Conservation (phyloP, 1,139 yeast species). For the Yamadazyma oceani region DNA sequence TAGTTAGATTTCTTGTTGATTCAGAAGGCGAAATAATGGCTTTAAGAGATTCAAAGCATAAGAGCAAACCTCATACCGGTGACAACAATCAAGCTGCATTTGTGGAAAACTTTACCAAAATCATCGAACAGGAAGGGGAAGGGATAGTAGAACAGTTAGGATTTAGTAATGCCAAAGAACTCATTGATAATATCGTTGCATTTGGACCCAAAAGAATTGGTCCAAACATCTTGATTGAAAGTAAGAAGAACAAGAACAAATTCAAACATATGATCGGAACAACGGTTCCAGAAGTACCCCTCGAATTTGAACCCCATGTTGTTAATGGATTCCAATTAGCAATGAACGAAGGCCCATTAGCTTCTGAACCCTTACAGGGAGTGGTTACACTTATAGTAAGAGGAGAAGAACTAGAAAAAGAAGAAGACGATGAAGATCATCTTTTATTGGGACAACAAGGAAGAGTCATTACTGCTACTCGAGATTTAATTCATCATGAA, state of each 20-base stretch:
- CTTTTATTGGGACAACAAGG: constrained; percentile 53
- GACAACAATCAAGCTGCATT: constrained; percentile 22
- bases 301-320: constrained; percentile 64
- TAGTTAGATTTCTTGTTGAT: constrained; percentile 50
- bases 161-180: constrained; percentile 21
- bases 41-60: constrained; percentile 18
- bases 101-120: constrained; percentile 28
- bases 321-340: constrained; percentile 86
- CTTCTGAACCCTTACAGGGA: constrained; percentile 88
- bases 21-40: constrained; percentile 39
- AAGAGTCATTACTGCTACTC: constrained; percentile 68
- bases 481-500: constrained; percentile 70
- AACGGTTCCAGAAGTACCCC: constrained; percentile 21
- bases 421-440: constrained; percentile 29
- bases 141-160: constrained; percentile 12
- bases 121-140: constrained; percentile 23
- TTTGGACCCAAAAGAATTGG: constrained; percentile 83
- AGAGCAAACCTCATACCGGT: constrained; percentile 6
- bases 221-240: constrained; percentile 70
- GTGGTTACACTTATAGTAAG: constrained; percentile 50
- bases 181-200: constrained; percentile 51
- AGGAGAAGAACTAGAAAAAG: constrained; percentile 24
- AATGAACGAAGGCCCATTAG: constrained; percentile 80
- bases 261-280: constrained; percentile 31
- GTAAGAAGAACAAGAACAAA: constrained; percentile 29